phyloP scores from a whole-genome alignment of 805 yeast genomes.

The Saccharomycopsis sp. region DNA sequence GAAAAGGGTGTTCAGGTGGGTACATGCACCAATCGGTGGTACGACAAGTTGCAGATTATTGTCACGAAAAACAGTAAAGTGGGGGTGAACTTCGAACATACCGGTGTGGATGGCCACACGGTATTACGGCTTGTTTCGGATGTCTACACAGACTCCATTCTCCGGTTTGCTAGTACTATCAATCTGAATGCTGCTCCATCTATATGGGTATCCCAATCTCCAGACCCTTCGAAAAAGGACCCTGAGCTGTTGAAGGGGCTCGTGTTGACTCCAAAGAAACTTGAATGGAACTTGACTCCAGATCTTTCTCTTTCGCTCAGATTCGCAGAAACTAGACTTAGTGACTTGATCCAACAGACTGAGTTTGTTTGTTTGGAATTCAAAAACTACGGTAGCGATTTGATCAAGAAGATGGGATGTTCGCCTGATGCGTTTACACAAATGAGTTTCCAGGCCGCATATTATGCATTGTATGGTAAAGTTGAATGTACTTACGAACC shows the following conservation, averaged over 20 bases:
- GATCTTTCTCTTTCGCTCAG: constrained; percentile 74
- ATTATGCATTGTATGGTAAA: constrained; percentile 85
- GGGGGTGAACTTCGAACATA: constrained; percentile 88
- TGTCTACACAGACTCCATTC: constrained; percentile 83
- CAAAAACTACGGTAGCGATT: constrained; percentile 58
- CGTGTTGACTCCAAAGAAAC: constrained; percentile 71
- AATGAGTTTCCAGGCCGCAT: constrained; percentile 90
- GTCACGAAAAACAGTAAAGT: constrained; percentile 86
- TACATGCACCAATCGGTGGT: constrained; percentile 92
- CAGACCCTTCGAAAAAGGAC: constrained; percentile 38
- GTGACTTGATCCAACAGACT: constrained; percentile 83
- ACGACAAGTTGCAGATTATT: constrained; percentile 83
- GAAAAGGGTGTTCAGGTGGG: constrained; percentile 89
- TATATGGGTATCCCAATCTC: constrained; percentile 35
- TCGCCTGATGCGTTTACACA: constrained; percentile 94
- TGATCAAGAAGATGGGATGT: constrained; percentile 76
- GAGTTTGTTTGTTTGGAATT: constrained; percentile 80
- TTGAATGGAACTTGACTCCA: constrained; percentile 80
- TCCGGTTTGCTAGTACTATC: constrained; percentile 78
- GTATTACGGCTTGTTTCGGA: constrained; percentile 83
- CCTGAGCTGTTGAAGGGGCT: constrained; percentile 40
- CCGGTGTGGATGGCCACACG: constrained; percentile 95
- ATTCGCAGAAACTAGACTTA: constrained; percentile 84
- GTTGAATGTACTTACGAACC: constrained; percentile 95
- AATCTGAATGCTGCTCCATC: constrained; percentile 45